These are phyloP conservation scores for Astrephomene gubernaculifera DNA, from an alignment of 139 green algal species.

Conservation along the genomic window DNA sequence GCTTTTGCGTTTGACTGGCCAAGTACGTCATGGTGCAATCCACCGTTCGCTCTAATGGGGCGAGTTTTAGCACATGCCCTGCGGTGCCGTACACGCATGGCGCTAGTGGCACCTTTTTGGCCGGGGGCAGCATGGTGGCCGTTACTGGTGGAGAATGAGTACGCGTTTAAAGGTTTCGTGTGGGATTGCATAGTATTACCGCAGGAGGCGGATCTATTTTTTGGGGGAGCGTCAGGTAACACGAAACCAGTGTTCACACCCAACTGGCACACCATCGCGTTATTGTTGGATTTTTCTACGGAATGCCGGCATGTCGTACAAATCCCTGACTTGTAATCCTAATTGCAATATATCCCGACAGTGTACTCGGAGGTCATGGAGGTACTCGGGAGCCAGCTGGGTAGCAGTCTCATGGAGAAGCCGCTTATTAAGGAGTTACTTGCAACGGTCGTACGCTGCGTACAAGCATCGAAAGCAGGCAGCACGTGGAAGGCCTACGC, in stretches of 20 bases:
- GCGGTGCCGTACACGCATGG: not conserved
- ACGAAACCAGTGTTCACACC: not conserved
- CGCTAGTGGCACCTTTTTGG: not conserved
- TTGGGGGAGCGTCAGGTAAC: not conserved
- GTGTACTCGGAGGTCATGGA: not conserved
- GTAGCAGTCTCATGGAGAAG: too few species aligned
- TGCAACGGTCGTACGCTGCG: not conserved
- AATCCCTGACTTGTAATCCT: not conserved
- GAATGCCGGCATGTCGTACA: not conserved
- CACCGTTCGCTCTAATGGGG: not conserved
- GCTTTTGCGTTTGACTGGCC: conserved; percentile 5
- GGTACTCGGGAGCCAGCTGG: not conserved
- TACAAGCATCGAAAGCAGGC: not conserved
- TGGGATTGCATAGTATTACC: not conserved
- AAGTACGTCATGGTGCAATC: not conserved
- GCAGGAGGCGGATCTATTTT: not conserved
- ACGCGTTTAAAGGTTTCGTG: not conserved
- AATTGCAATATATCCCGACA: not conserved
- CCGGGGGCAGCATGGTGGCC: not conserved
- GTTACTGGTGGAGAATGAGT: not conserved
- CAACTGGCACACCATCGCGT: not conserved
- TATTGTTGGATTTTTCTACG: not conserved
- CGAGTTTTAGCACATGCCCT: not conserved
- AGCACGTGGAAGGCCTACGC: not conserved
- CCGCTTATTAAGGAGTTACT: not conserved